phyloP scores from a whole-genome alignment of 768 basidiomycete species.

The Mycena capillaripes region DNA sequence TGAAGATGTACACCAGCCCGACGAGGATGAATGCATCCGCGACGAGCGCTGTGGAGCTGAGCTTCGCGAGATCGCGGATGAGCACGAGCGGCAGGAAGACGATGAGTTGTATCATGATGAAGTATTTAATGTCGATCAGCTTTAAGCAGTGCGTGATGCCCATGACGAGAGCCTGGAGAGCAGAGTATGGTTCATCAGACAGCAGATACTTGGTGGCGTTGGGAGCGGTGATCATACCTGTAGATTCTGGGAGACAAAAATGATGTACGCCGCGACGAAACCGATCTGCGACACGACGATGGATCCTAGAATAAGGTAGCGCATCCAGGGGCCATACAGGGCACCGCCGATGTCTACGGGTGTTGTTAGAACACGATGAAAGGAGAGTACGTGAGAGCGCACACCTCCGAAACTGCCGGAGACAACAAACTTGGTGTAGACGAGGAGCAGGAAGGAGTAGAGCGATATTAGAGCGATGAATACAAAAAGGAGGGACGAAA shows the following conservation, averaged over 20 bases:
- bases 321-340: conserved; percentile 95
- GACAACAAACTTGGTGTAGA: conserved; percentile 89
- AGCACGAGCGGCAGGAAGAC: conserved; percentile 93
- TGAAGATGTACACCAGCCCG: conserved; percentile 88
- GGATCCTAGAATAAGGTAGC: conserved; percentile 87
- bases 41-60: conserved; percentile 91
- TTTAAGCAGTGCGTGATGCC: conserved; percentile 84
- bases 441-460: conserved; percentile 93
- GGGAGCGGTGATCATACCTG: conserved; percentile 47
- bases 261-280: conserved; percentile 92
- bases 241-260: conserved; percentile 95
- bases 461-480: conserved; percentile 90
- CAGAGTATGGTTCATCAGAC: too few relatives aligned
- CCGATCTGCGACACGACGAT: conserved; percentile 93
- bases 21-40: conserved; percentile 96
- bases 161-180: conserved; percentile 77
- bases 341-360: conserved; percentile 89
- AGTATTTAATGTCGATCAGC: conserved; percentile 77
- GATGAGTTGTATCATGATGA: conserved; percentile 86
- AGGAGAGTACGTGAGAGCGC: conserved; percentile 34
- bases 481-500: conserved; percentile 83
- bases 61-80: conserved; percentile 93
- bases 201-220: too few relatives aligned
- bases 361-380: conserved; percentile 2
- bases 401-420: conserved; percentile 94